Conservation (phyloP, 2,329 filamentous ascomycete genomes). For the Apiospora saccharicola region DNA sequence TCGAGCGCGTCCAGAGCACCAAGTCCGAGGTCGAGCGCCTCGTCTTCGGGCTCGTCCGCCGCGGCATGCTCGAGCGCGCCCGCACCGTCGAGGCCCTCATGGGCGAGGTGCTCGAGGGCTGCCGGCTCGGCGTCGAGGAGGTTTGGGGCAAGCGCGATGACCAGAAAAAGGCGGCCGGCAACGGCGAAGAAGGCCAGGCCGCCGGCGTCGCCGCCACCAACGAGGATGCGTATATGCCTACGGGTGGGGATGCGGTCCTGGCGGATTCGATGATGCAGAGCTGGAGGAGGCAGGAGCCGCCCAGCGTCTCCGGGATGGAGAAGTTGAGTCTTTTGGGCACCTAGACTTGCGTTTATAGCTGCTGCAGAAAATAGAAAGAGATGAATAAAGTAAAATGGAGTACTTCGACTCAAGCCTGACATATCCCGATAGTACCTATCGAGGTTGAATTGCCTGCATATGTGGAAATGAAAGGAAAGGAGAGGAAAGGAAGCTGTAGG, state of each 20-base stretch:
- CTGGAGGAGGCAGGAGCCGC: conserved; percentile 55
- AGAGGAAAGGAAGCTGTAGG: neutral
- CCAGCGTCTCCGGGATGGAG: conserved; percentile 56
- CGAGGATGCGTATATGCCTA: conserved; percentile 38
- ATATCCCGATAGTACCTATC: neutral
- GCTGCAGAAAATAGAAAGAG: neutral
- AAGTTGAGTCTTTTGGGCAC: conserved; percentile 59
- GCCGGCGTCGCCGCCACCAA: neutral
- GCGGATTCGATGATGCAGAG: conserved; percentile 57
- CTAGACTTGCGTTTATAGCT: conserved; percentile 25
- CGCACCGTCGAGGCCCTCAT: conserved; percentile 77
- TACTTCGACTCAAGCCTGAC: neutral
- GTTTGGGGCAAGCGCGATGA: conserved; percentile 61
- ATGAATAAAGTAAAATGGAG: neutral
- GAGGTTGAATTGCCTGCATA: neutral
- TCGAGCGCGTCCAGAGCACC: conserved; percentile 80
- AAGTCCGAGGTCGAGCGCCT: conserved; percentile 77
- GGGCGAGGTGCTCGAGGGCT: conserved; percentile 76
- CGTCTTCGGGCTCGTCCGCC: conserved; percentile 77
- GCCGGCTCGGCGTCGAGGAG: conserved; percentile 70
- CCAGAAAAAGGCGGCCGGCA: conserved; percentile 25
- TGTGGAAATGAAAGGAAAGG: too few relatives aligned
- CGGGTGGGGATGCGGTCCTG: conserved; percentile 61
- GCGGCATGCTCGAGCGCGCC: conserved; percentile 89
- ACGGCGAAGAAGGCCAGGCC: conserved; percentile 24